Base-by-base conservation (phyloP, 2,329 filamentous ascomycete genomes). In the Macroventuria anomochaeta region DNA sequence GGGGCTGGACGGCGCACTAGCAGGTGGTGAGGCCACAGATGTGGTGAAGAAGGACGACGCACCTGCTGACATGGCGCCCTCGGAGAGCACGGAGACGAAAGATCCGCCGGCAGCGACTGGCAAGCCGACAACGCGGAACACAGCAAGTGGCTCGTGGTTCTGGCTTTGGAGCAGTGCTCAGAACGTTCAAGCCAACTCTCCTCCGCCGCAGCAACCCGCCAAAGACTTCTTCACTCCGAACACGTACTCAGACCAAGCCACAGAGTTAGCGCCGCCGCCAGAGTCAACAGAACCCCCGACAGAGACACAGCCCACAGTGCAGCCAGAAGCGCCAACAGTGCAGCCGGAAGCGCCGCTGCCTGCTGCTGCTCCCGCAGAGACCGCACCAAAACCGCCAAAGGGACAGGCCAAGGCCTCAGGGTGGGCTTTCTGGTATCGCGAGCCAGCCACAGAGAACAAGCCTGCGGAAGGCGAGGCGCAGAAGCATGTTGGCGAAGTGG, bases 341-440 rank as follows among this genome's bases (percentile, higher is more conserved):
- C 43, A 42, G 21, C 3, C 32, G 3, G 17, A 33, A 29, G 15
- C 20, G 5, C 2, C 32, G 3, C 10, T 28, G 21, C 42, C 50
- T 20, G 6, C 42, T 11, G 17, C 18, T 33, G 40, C 50, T 4
- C 23, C 23, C 11, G 29, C 47, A 3, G 58, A 59, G 7, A 33
- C 51, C 4, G 46, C 57, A n/a, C 55, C 48, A 17, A 34, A 53
- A 12, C 58, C 41, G 7, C 3, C 62, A 2, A 73, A 76, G 1
- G 74, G 77, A 5, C 77, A 82, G 58, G 65, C 73, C 65, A 81
- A 61, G 63, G 76, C 58, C 71, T 88, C 89, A 0, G 89, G 87
- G 0, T 93, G 90, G 90, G 89, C 88, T 0, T 93, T 93, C 61
- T 93, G 89, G 89, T 91, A 87, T 12, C 84, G 81, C 38, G 85